phyloP scores from a whole-genome alignment of 129 eudicot genomes.

The Gnaphalium uliginosum region DNA sequence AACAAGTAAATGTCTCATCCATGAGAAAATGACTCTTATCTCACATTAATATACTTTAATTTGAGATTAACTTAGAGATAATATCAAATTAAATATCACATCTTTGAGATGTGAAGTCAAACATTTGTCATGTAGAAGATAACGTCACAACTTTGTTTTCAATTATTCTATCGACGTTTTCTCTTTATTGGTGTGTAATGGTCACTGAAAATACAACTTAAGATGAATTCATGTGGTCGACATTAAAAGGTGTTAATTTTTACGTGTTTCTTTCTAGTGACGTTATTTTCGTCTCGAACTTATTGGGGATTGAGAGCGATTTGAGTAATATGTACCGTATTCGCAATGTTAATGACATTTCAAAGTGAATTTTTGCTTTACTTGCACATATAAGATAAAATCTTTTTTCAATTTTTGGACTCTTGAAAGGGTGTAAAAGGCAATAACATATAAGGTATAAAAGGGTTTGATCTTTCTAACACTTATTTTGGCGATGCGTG shows the following conservation, averaged over 20 bases:
- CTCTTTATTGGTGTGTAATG: neutral
- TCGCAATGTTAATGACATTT: constrained; percentile 21
- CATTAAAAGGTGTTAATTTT: neutral
- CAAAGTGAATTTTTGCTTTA: constrained; percentile 22
- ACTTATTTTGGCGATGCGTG: constrained; percentile 20
- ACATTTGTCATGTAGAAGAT: constrained; percentile 8
- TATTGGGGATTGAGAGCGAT: constrained; percentile 1
- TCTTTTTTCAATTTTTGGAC: constrained; percentile 17
- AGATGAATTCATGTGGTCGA: neutral
- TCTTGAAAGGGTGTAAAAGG: constrained; percentile 21
- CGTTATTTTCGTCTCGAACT: constrained; percentile 3
- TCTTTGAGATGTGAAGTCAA: constrained; percentile 16
- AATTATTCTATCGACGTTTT: neutral
- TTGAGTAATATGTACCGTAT: constrained; percentile 3
- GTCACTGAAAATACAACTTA: constrained; percentile 16
- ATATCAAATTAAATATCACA: constrained; percentile 33
- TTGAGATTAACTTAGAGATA: constrained; percentile 38
- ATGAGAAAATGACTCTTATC: constrained; percentile 33
- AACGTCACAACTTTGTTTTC: constrained; percentile 19
- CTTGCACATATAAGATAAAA: neutral
- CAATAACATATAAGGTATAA: constrained; percentile 29
- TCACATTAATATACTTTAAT: constrained; percentile 20
- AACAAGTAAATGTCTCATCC: constrained; percentile 40
- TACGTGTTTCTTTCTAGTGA: constrained; percentile 16
- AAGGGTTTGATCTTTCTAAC: constrained; percentile 32